Evolutionary conservation across 345 rosid species (phyloP).

Genomic region (Cardamine chenopodiifolia): DNA sequence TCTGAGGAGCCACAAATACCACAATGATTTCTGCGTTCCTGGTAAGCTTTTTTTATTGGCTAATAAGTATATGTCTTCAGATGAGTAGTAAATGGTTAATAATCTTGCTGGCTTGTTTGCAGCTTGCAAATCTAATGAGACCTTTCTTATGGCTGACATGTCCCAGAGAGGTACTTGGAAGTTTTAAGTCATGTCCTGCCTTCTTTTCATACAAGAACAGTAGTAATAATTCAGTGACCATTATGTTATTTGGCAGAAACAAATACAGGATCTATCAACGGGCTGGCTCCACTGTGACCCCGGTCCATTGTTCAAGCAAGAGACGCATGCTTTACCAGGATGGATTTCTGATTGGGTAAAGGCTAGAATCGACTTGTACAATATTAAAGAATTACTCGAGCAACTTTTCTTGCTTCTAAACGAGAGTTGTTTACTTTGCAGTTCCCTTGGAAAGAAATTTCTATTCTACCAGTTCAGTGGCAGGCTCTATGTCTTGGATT

Average conservation of each 20-base stretch:
- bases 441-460: slow-evolving; percentile 81
- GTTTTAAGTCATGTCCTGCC: slow-evolving; percentile 3
- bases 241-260: slow-evolving; percentile 4
- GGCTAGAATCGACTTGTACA: neutral
- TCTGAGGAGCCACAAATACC: slow-evolving; percentile 29
- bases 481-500: slow-evolving; percentile 85
- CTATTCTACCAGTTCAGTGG: slow-evolving; percentile 82
- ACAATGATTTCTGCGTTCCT: slow-evolving; percentile 86
- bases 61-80: neutral
- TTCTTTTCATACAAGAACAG: slow-evolving; percentile 1
- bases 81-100: neutral
- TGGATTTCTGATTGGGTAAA: slow-evolving; percentile 75
- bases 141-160: slow-evolving; percentile 88
- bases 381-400: neutral
- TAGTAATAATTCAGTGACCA: neutral
- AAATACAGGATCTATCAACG: slow-evolving; percentile 72
- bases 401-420: slow-evolving; percentile 3
- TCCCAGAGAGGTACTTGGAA: slow-evolving; percentile 76
- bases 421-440: slow-evolving; percentile 35
- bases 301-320: slow-evolving; percentile 83
- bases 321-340: slow-evolving; percentile 54
- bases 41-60: slow-evolving; percentile 50
- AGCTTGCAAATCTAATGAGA: slow-evolving; percentile 91
- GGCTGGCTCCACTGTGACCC: slow-evolving; percentile 98
- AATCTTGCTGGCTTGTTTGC: slow-evolving; percentile 39